Base-by-base conservation (phyloP, 495 filamentous ascomycete species). In the Hypomontagnella submonticulosa region DNA sequence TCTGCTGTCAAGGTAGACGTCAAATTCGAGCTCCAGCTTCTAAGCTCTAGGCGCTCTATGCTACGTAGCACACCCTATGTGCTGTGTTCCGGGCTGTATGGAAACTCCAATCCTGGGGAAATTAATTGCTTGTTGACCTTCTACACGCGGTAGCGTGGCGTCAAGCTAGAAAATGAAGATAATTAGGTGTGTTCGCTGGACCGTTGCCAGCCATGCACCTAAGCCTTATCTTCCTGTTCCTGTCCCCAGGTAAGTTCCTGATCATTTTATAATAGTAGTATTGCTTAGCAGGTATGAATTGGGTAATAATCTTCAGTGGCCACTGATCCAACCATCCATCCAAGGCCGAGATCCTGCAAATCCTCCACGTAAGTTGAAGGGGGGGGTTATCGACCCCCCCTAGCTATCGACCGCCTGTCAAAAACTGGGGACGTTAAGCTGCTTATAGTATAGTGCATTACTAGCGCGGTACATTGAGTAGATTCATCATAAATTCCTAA, bases 351-450 rank as follows among this genome's bases (percentile, higher is more conserved):
- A 70, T 66, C 59, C 47, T 58, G 68, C 52, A 47, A 65, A 57
- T 66, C 69, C 68, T 61, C 71, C 69, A 70, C 65, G 15, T 59
- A n/a, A n/a, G n/a, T n/a, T n/a, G n/a, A n/a, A n/a, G n/a, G n/a
- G n/a, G n/a, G n/a, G n/a, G n/a, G n/a, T n/a, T n/a, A n/a, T n/a
- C n/a, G n/a, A n/a, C n/a, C n/a, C n/a, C n/a, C n/a, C n/a, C n/a
- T n/a, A n/a, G n/a, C n/a, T n/a, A n/a, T n/a, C n/a, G n/a, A n/a
- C n/a, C n/a, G n/a, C n/a, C n/a, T n/a, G n/a, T n/a, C n/a, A n/a
- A n/a, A n/a, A n/a, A n/a, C n/a, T n/a, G n/a, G n/a, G n/a, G n/a
- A n/a, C n/a, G n/a, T n/a, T n/a, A n/a, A n/a, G n/a, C n/a, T n/a
- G n/a, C n/a, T n/a, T n/a, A n/a, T n/a, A n/a, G n/a, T n/a, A n/a